These are phyloP conservation scores for Talaromyces sp. DNA, from an alignment of 2,329 filamentous ascomycete genomes.

Conservation along the genomic window DNA sequence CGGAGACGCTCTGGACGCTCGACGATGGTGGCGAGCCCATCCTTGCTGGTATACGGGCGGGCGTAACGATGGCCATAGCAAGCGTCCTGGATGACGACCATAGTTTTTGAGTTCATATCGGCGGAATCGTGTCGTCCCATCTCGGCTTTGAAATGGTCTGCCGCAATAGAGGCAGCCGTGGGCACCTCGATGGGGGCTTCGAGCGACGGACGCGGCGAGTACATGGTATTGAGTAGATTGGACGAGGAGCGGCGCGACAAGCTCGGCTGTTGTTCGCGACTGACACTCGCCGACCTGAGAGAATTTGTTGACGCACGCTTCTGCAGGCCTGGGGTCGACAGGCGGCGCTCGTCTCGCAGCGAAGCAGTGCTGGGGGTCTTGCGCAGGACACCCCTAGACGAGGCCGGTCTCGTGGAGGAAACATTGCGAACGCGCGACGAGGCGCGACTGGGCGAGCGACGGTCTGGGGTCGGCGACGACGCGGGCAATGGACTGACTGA, in stretches of 20 bases:
- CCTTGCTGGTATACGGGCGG: slow-evolving; percentile 70
- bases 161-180: slow-evolving; percentile 58
- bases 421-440: slow-evolving; percentile 12
- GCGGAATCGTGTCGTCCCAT: slow-evolving; percentile 56
- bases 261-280: slow-evolving; percentile 21
- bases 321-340: slow-evolving; percentile 31
- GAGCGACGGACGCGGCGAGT: slow-evolving; percentile 21
- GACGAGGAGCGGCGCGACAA: slow-evolving; percentile 32
- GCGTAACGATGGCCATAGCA: slow-evolving; percentile 94
- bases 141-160: slow-evolving; percentile 65
- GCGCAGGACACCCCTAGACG: slow-evolving; percentile 14
- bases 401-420: slow-evolving; percentile 8
- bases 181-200: slow-evolving; percentile 20
- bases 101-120: slow-evolving; percentile 52
- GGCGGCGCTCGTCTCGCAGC: slow-evolving; percentile 32
- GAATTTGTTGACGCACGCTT: slow-evolving; percentile 36
- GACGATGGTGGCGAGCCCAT: slow-evolving; percentile 73
- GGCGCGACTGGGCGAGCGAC: slow-evolving; percentile 7
- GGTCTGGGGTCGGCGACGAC: slow-evolving; percentile 21
- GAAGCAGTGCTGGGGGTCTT: slow-evolving; percentile 31
- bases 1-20: slow-evolving; percentile 89
- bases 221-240: slow-evolving; percentile 24
- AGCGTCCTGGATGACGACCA: slow-evolving; percentile 86
- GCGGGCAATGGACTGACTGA: slow-evolving; percentile 21
- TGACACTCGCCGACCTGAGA: slow-evolving; percentile 26